Evolutionary conservation across 164 flowering plant genomes (phyloP).

Genomic region (Litsea cubeba): DNA sequence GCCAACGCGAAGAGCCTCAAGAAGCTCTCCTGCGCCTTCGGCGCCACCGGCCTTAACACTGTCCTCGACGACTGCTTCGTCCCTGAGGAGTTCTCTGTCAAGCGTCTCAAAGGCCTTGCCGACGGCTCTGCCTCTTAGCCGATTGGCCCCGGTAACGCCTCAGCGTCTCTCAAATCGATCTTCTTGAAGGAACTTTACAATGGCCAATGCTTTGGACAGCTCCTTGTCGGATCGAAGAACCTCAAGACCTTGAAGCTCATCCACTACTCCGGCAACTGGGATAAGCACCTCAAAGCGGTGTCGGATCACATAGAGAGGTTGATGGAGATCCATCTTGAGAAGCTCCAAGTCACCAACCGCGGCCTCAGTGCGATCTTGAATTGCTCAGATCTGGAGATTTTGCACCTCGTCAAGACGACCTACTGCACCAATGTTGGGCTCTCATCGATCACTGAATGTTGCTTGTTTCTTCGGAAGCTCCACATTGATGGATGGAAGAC

Average conservation of each 20-base stretch:
- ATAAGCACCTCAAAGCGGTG: constrained; percentile 42
- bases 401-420: constrained; percentile 75
- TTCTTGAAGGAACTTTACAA: constrained; percentile 74
- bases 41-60: constrained; percentile 65
- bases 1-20: constrained; percentile 43
- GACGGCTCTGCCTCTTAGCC: constrained; percentile 41
- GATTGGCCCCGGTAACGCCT: constrained; percentile 51
- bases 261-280: constrained; percentile 91
- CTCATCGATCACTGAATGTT: constrained; percentile 49
- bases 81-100: constrained; percentile 75
- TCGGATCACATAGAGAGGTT: constrained; percentile 35
- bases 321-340: constrained; percentile 76
- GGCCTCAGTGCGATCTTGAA: constrained; percentile 64
- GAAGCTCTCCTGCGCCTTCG: constrained; percentile 80
- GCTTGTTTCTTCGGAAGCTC: constrained; percentile 68
- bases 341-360: constrained; percentile 72
- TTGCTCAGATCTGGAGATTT: constrained; percentile 52
- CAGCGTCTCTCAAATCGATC: constrained; percentile 43
- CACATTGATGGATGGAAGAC: no score
- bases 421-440: constrained; percentile 77
- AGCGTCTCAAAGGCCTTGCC: constrained; percentile 58
- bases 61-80: constrained; percentile 49
- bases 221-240: constrained; percentile 55
- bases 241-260: constrained; percentile 55
- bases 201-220: constrained; percentile 74